Evolutionary conservation across 768 basidiomycete genomes (phyloP).

Genomic region (Xerocomellus chrysenteron): DNA sequence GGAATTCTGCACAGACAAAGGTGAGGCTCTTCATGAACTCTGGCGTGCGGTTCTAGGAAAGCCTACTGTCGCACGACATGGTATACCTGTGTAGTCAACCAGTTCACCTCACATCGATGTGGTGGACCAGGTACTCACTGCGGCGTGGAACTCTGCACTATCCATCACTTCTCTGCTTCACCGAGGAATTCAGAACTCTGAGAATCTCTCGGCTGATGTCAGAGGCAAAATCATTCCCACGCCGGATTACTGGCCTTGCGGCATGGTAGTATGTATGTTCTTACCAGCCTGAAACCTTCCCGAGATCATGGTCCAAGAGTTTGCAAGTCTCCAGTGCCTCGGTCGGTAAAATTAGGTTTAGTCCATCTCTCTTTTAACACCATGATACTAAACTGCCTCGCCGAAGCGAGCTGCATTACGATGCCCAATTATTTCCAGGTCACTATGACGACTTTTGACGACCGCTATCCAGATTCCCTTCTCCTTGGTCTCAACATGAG

Average conservation of each 20-base stretch:
- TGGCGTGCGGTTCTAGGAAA: neutral
- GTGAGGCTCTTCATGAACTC: neutral
- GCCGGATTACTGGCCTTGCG: neutral
- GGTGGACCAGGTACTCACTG: constrained; percentile 35
- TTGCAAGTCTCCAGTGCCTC: neutral
- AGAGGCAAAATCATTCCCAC: neutral
- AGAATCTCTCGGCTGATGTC: neutral
- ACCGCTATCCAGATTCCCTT: neutral
- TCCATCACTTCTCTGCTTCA: constrained; percentile 40
- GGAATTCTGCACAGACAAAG: constrained; percentile 48
- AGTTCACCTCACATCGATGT: neutral
- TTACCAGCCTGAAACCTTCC: neutral
- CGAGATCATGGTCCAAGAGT: neutral
- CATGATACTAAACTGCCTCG: neutral
- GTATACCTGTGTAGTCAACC: constrained; percentile 54
- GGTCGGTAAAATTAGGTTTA: neutral
- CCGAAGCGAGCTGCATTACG: neutral
- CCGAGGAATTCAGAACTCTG: neutral
- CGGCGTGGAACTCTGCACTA: constrained; percentile 61
- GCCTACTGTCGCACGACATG: constrained; percentile 54
- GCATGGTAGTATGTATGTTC: no score
- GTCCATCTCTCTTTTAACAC: neutral
- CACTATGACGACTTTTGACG: neutral
- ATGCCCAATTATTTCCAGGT: neutral
- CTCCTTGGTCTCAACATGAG: no score